phyloP scores from a whole-genome alignment of 1,139 yeast genomes.

The Ashbya aceris region DNA sequence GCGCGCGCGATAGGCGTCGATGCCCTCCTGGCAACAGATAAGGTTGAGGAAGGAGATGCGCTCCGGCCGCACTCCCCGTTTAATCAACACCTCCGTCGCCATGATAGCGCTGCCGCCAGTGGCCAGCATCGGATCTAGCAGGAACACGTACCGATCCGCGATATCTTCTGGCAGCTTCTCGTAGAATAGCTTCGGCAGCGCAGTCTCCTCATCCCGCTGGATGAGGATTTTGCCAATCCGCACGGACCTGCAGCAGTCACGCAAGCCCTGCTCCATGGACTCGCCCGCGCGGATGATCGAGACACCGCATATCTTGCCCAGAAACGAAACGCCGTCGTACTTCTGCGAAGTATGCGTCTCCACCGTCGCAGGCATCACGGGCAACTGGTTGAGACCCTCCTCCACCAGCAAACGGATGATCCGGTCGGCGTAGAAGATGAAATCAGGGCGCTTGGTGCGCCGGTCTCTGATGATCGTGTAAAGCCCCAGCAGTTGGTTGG shows the following conservation, averaged over 20 bases:
- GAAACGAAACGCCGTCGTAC: conserved; percentile 71
- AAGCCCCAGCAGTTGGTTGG: conserved; percentile 79
- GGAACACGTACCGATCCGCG: conserved; percentile 73
- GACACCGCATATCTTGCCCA: conserved; percentile 94
- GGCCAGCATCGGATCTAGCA: conserved; percentile 94
- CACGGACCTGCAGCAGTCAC: conserved; percentile 95
- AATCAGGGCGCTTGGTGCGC: conserved; percentile 75
- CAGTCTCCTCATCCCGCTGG: conserved; percentile 94
- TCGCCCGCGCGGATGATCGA: conserved; percentile 97
- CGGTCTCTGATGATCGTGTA: conserved; percentile 84
- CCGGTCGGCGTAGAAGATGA: conserved; percentile 89
- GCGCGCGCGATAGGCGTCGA: conserved; percentile 61
- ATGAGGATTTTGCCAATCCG: conserved; percentile 92
- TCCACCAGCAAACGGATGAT: conserved; percentile 88
- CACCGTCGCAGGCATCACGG: conserved; percentile 60
- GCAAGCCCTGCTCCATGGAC: conserved; percentile 94
- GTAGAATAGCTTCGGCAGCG: conserved; percentile 69
- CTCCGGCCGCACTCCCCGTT: conserved; percentile 79
- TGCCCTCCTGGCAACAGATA: conserved; percentile 92
- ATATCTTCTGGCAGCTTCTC: conserved; percentile 92
- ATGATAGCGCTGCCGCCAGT: conserved; percentile 97
- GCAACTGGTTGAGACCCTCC: conserved; percentile 87
- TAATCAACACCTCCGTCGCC: conserved; percentile 86
- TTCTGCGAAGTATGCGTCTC: conserved; percentile 68
- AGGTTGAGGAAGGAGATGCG: conserved; percentile 82